phyloP scores from a whole-genome alignment of 2,329 filamentous ascomycete genomes.

The Xylaria multiplex region DNA sequence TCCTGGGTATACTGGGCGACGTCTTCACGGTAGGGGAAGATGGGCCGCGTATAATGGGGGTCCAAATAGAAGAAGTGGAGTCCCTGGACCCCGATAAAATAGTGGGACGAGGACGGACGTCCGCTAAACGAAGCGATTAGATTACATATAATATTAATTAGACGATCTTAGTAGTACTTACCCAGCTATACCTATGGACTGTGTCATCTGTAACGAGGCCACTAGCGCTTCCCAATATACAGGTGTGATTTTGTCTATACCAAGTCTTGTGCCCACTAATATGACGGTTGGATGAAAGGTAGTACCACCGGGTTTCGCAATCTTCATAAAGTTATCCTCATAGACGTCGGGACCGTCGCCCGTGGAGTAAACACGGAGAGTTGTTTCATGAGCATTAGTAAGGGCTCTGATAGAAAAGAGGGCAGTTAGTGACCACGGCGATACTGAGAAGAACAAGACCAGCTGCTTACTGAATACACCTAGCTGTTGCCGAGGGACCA shows the following conservation, averaged over 20 bases:
- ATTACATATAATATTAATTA: slow-evolving; percentile 12
- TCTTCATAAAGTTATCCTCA: slow-evolving; percentile 83
- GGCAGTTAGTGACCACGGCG: slow-evolving; percentile 25
- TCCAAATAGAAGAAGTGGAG: slow-evolving; percentile 93
- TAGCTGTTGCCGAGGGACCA: slow-evolving; percentile 93
- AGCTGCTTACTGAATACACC: slow-evolving; percentile 83
- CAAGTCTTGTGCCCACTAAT: slow-evolving; percentile 86
- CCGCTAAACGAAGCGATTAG: slow-evolving; percentile 66
- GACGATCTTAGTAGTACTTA: slow-evolving; percentile 54
- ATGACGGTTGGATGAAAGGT: slow-evolving; percentile 86
- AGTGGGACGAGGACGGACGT: slow-evolving; percentile 85
- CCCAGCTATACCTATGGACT: slow-evolving; percentile 97
- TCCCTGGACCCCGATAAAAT: slow-evolving; percentile 71
- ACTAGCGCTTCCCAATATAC: slow-evolving; percentile 97
- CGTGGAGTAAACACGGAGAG: slow-evolving; percentile 85
- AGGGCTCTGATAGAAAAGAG: slow-evolving; percentile 71
- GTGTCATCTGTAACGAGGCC: slow-evolving; percentile 82
- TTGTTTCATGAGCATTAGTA: slow-evolving; percentile 70
- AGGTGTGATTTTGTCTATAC: slow-evolving; percentile 92
- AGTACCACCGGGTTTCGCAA: slow-evolving; percentile 74
- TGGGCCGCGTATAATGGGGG: slow-evolving; percentile 84
- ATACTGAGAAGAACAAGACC: neutral
- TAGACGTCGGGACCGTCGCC: slow-evolving; percentile 93
- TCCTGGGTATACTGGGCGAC: slow-evolving; percentile 70
- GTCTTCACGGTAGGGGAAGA: slow-evolving; percentile 72